Evolutionary conservation across 139 green algal genomes (phyloP).

Genomic region (Haematococcus sp.): DNA sequence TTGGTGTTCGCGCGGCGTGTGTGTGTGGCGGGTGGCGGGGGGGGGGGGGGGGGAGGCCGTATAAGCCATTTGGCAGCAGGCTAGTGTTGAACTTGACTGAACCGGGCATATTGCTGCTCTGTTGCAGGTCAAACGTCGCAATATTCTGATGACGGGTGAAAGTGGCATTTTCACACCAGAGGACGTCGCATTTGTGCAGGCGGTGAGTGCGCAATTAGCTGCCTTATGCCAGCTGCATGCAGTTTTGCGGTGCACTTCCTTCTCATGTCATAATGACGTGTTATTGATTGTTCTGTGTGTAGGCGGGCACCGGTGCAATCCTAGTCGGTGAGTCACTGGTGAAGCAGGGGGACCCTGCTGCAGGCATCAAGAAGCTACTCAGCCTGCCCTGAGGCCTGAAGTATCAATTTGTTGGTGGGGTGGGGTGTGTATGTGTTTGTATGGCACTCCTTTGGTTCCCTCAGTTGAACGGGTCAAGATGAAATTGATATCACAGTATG

Average conservation of each 20-base stretch:
- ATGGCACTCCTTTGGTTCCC: no score
- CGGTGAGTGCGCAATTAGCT: conserved; percentile 21
- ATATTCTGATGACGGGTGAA: conserved; percentile 92
- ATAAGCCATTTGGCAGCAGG: no score
- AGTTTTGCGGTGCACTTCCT: no score
- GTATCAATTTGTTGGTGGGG: no score
- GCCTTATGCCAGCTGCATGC: no score
- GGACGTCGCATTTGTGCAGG: conserved; percentile 86
- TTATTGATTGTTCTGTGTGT: background rate
- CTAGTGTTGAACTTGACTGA: no score
- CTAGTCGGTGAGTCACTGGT: conserved; percentile 97
- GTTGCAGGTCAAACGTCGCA: conserved; percentile 58
- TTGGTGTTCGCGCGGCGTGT: background rate
- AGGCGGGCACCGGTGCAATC: conserved; percentile 79
- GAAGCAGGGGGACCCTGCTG: conserved; percentile 84
- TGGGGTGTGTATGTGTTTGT: no score
- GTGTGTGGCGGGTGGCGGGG: background rate
- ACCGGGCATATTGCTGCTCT: no score
- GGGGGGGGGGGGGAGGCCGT: no score
- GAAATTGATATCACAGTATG: no score
- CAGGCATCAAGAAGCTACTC: conserved; percentile 81
- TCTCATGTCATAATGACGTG: no score
- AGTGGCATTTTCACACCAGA: conserved; percentile 95
- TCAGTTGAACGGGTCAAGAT: no score
- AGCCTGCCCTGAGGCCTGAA: conserved; percentile 5